These are phyloP conservation scores for Cystofilobasidium bisporidii DNA, from an alignment of 768 basidiomycete genomes.

Conservation along the genomic window DNA sequence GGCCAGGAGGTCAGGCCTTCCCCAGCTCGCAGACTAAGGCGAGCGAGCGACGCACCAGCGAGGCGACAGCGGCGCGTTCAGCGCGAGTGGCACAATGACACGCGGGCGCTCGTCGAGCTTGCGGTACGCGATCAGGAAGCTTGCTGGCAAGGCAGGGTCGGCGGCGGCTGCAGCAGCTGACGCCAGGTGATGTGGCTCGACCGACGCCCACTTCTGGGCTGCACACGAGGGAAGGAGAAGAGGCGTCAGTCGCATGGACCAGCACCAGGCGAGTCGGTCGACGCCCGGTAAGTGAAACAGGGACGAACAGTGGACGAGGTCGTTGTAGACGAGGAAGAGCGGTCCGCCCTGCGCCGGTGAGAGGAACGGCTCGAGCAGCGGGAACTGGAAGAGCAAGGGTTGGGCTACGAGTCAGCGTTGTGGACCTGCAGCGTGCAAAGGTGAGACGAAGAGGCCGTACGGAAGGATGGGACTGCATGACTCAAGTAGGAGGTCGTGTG, in stretches of 20 bases:
- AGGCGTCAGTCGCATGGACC: background rate
- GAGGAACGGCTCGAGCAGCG: constrained; percentile 11
- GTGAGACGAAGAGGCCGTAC: background rate
- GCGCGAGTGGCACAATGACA: constrained; percentile 21
- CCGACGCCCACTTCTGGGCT: constrained; percentile 27
- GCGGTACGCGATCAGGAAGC: constrained; percentile 13
- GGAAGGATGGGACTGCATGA: constrained; percentile 3
- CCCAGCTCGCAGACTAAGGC: too few relatives aligned
- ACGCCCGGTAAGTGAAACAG: background rate
- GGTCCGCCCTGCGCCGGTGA: constrained; percentile 3
- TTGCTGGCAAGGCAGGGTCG: background rate
- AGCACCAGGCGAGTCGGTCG: background rate
- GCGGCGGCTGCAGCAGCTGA: background rate
- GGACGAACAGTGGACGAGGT: constrained; percentile 21
- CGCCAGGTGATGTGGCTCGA: constrained; percentile 4
- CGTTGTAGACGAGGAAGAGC: constrained; percentile 24
- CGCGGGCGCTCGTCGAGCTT: constrained; percentile 17
- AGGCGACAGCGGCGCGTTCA: constrained; percentile 9
- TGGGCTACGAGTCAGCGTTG: background rate
- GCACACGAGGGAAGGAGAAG: background rate
- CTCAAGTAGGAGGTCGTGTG: too few relatives aligned
- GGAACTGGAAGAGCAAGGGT: constrained; percentile 1
- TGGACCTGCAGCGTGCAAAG: background rate
- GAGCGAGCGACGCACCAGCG: constrained; percentile 14
- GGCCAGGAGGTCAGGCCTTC: too few relatives aligned